Evolutionary conservation across 2,329 filamentous ascomycete genomes (phyloP), one percentile per base, ranked within the genome.

Genomic region (Ascocoryne sarcoides): DNA sequence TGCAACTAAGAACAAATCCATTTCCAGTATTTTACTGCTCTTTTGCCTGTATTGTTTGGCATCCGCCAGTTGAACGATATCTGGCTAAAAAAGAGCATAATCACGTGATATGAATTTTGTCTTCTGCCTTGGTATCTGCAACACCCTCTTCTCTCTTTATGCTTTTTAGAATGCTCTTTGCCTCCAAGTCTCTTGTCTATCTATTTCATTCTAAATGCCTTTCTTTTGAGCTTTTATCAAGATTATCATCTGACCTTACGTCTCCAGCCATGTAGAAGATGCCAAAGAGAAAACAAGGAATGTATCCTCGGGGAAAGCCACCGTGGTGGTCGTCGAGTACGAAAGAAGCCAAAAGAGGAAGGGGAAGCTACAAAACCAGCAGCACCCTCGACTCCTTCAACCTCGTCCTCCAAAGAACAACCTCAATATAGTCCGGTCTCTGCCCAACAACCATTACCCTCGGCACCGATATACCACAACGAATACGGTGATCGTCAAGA

Each of bases 251-350:
- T 14, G 15, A 12, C 12, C 33, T 36, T 21, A 36, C 21, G 4
- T 34, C n/a, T 3, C 9, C 39, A 59, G 56, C 57, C 57, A n/a
- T 59, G 57, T 37, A 49, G 54, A 18, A 49, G 57, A 47, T 59
- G 57, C 23, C 55, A 59, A 31, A 47, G 56, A 45, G 57, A 58
- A 34, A 50, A 49, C 23, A 50, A 49, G 38, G 55, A 58, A 23
- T 59, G 57, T 41, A 41, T 59, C 5, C 46, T 59, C 1, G 57
- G 57, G 14, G 57, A 58, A 38, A 56, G 52, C 29, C 55, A 59
- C 43, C 51, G 57, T 26, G 57, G 57, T 36, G 57, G 57, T 15
- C 52, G 53, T 17, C 48, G 57, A 47, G 54, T 59, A 4, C 49
- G 53, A 30, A 58, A 58, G 45, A 58, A 57, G 31, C 49, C 49